Evolutionary conservation across 495 filamentous ascomycete species (phyloP), one percentile per base, ranked within the genome.

Genomic region (Friedmanniomyces endolithicus): DNA sequence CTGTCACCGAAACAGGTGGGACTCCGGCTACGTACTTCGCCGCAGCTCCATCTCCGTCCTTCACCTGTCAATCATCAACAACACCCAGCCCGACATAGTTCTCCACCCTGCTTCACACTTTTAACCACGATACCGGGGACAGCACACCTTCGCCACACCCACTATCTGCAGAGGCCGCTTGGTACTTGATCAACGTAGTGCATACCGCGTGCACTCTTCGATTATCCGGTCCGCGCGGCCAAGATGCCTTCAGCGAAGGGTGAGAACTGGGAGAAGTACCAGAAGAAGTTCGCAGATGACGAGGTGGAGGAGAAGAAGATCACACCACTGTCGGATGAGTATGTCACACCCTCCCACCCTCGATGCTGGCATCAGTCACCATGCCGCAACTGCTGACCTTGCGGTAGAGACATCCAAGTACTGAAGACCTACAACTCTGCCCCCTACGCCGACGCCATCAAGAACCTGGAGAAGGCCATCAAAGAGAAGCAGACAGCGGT

Each of bases 281-380:
- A 81, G 73, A 96, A 98, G 78, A 86, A 85, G 65, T 98, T 85
- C 65, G 90, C 84, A 55, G 92, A 98, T 67, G 92, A 98, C 61
- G 92, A 97, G 67, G 79, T 88, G 69, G 86, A 89, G 66, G 92
- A 98, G 78, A 98, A 98, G 85, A 98, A 97, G 79, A 98, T 97
- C 66, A 88, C 88, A 37, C 92, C 92, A 56, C 76, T 98, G 34
- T 81, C 89, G 60, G 92, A 95, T 75, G 90, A 95, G 90, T 97
- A 76, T 63, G 86, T 77, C 7, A 9, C 27, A 33, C 20, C 22
- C 6, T 37, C 25, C 16, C 16, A 31, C 11, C 44, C 12, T 47
- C 31, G 50, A 11, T 41, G 37, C 14, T 6, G 37, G 3, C 17
- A 14, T 14, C 6, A 14, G 14, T 41, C 3, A 31, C 27, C 4